phyloP scores from a whole-genome alignment of 176 grass and related monocot species.

The Oropetium thomaeum region DNA sequence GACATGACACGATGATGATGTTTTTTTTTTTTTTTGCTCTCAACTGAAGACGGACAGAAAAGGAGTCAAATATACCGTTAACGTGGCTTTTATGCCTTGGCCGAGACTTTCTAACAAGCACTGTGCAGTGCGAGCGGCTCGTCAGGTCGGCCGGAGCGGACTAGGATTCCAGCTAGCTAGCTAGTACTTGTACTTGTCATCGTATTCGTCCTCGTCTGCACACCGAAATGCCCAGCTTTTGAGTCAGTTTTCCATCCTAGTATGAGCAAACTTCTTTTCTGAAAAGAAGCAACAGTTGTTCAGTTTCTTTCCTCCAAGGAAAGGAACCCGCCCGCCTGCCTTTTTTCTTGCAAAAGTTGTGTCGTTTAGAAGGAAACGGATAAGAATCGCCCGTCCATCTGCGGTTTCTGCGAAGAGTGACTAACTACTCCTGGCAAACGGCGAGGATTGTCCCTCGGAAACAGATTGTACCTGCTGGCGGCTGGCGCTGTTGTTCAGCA shows the following conservation, averaged over 20 bases:
- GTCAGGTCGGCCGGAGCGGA: neutral
- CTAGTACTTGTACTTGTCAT: neutral
- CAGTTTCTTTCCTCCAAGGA: neutral
- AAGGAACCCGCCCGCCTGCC: too few species aligned
- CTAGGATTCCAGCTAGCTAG: neutral
- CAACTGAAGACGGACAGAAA: too few species aligned
- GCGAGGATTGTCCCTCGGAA: neutral
- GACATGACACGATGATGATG: neutral
- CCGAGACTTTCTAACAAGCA: neutral
- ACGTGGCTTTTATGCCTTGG: neutral
- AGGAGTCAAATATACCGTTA: too few species aligned
- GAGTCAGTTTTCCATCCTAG: neutral
- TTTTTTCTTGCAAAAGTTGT: neutral
- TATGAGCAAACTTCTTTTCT: neutral
- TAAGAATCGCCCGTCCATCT: too few species aligned
- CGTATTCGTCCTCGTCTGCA: neutral
- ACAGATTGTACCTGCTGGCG: neutral
- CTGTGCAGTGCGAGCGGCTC: neutral
- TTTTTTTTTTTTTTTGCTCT: too few species aligned
- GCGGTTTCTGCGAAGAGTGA: too few species aligned
- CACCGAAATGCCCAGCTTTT: neutral
- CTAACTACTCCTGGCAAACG: neutral
- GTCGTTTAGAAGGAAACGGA: neutral
- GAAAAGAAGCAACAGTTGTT: neutral
- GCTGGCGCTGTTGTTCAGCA: neutral